Conservation (phyloP, 2,329 filamentous ascomycete genomes). For the Xylariaceae sp. region DNA sequence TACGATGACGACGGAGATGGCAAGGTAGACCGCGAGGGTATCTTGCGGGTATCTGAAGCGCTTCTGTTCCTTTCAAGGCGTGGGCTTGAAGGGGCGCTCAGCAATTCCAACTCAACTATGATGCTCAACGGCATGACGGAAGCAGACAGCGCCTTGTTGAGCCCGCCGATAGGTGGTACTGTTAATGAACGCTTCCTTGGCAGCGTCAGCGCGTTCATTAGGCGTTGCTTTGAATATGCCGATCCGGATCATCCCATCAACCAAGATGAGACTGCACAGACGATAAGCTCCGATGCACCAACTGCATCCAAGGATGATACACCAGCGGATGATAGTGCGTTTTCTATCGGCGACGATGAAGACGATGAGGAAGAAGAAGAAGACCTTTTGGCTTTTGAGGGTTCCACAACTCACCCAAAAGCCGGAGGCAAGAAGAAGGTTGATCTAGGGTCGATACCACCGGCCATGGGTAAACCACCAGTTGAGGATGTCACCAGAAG, state of each 20-base stretch:
- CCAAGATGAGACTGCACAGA: conserved; percentile 47
- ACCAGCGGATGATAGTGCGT: conserved; percentile 57
- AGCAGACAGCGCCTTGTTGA: conserved; percentile 44
- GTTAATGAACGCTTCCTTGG: conserved; percentile 89
- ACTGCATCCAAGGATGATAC: conserved; percentile 31
- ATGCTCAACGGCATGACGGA: conserved; percentile 56
- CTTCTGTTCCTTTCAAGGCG: conserved; percentile 89
- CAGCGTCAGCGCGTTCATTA: conserved; percentile 94
- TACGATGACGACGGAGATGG: conserved; percentile 94
- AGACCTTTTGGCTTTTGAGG: conserved; percentile 68
- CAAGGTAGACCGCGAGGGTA: conserved; percentile 92
- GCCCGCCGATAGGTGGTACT: conserved; percentile 58
- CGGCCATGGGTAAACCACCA: conserved; percentile 37
- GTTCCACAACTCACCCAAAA: conserved; percentile 51
- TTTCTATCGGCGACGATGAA: conserved; percentile 73
- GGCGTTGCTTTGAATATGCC: conserved; percentile 96
- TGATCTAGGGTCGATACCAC: conserved; percentile 49
- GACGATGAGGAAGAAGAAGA: conserved; percentile 55
- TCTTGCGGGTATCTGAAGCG: conserved; percentile 91
- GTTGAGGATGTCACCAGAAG: conserved; percentile 38
- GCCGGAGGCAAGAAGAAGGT: conserved; percentile 50
- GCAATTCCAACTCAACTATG: conserved; percentile 66
- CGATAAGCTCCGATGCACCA: conserved; percentile 40
- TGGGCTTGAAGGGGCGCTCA: conserved; percentile 78
- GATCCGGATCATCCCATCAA: conserved; percentile 83